Evolutionary conservation across 371 early-diverging fungal genomes (phyloP).

Genomic region (Circinella minor): DNA sequence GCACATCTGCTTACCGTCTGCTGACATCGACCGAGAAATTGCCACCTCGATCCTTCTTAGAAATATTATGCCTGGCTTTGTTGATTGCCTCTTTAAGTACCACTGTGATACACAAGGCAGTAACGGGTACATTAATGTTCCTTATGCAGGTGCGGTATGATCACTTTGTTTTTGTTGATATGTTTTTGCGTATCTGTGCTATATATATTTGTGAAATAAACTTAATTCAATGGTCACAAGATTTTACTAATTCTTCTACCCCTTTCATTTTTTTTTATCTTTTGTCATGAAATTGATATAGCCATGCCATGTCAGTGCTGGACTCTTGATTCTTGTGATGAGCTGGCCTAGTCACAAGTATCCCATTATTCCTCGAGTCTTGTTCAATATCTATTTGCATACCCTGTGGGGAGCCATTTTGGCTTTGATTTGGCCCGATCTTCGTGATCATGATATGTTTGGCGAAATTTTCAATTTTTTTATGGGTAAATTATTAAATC

Average conservation of each 20-base stretch:
- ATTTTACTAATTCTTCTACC: background rate
- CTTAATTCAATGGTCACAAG: background rate
- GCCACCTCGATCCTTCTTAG: slow-evolving; percentile 42
- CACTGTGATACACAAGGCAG: slow-evolving; percentile 52
- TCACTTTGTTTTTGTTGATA: slow-evolving; percentile 1
- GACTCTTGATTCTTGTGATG: slow-evolving; percentile 53
- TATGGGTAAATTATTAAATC: slow-evolving; percentile 40
- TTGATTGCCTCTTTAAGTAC: slow-evolving; percentile 44
- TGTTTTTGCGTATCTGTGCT: background rate
- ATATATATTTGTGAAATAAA: background rate
- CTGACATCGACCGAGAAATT: slow-evolving; percentile 17
- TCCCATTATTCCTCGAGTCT: slow-evolving; percentile 44
- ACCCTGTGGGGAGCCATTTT: slow-evolving; percentile 60
- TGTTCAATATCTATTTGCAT: slow-evolving; percentile 62
- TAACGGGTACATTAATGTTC: slow-evolving; percentile 47
- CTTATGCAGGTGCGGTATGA: slow-evolving; percentile 48
- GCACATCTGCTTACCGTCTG: slow-evolving; percentile 17
- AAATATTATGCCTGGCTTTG: slow-evolving; percentile 35
- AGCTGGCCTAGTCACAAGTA: slow-evolving; percentile 48
- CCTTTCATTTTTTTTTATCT: background rate
- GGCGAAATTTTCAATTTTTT: slow-evolving; percentile 64
- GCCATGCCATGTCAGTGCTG: slow-evolving; percentile 64
- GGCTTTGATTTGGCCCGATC: slow-evolving; percentile 57
- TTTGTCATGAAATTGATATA: slow-evolving; percentile 27
- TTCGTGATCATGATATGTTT: slow-evolving; percentile 57